Conservation (phyloP, 2,329 filamentous ascomycete species). For the Sclerotinia trifoliorum region DNA sequence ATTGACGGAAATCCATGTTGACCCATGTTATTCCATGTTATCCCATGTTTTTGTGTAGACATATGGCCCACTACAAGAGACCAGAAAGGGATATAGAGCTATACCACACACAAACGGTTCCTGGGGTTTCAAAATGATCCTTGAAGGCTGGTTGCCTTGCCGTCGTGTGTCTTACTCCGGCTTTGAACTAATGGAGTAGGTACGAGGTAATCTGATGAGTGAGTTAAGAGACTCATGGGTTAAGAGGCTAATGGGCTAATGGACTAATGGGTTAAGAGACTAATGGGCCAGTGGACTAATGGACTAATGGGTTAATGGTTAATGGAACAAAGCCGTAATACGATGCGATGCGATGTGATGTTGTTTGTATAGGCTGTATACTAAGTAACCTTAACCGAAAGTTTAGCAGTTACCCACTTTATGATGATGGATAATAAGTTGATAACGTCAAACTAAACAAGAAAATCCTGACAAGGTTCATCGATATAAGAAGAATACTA, state of each 20-base stretch:
- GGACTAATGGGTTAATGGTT: too few species aligned
- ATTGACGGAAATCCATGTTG: slow-evolving; percentile 13
- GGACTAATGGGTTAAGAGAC: too few species aligned
- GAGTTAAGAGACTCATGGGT: too few species aligned
- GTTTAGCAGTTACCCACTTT: not conserved
- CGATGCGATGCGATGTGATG: not conserved
- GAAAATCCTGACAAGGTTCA: not conserved
- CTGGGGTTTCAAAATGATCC: slow-evolving; percentile 8
- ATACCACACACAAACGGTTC: slow-evolving; percentile 17
- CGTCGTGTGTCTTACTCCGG: slow-evolving; percentile 5
- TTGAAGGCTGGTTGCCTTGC: not conserved
- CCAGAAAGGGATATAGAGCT: not conserved
- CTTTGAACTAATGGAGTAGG: not conserved
- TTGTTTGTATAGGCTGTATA: not conserved
- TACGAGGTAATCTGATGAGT: not conserved
- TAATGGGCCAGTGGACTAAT: not conserved
- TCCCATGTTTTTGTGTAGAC: slow-evolving; percentile 1
- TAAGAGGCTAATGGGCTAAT: not conserved
- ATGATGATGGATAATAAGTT: not conserved
- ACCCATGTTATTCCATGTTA: too few species aligned
- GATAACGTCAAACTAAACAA: not conserved
- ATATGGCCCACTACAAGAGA: slow-evolving; percentile 3
- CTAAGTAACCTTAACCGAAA: not conserved
- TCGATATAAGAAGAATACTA: not conserved
- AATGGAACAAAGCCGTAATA: not conserved